These are phyloP conservation scores for Ganoderma multipileum DNA, from an alignment of 1,284 basidiomycete genomes.

Conservation along the genomic window DNA sequence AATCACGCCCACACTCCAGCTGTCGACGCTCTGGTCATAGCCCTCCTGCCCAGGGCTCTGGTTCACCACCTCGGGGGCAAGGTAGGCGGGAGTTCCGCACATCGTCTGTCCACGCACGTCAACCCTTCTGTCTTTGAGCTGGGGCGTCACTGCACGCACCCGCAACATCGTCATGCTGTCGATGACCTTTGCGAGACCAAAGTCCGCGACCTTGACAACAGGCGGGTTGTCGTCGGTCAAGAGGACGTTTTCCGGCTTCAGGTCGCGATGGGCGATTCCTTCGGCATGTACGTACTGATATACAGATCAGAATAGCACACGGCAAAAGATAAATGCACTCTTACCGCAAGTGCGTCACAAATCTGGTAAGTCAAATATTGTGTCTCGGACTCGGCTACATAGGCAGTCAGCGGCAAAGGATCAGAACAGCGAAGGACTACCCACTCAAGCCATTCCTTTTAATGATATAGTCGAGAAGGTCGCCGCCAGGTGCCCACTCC, in stretches of 20 bases:
- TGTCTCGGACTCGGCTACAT: constrained; percentile 60
- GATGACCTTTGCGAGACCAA: constrained; percentile 90
- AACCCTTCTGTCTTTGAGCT: constrained; percentile 7
- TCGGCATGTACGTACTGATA: constrained; percentile 75
- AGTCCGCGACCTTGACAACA: constrained; percentile 87
- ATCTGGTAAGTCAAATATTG: constrained; percentile 77
- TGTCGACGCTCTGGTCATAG: constrained; percentile 87
- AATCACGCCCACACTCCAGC: constrained; percentile 94
- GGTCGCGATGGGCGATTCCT: constrained; percentile 87
- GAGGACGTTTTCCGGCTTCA: constrained; percentile 92
- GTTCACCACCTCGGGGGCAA: constrained; percentile 89
- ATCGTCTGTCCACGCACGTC: constrained; percentile 60
- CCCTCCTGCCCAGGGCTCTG: constrained; percentile 67
- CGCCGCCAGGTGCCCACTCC: constrained; percentile 86
- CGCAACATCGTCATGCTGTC: constrained; percentile 76
- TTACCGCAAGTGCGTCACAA: constrained; percentile 72
- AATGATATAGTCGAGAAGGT: constrained; percentile 86
- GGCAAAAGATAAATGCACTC: constrained; percentile 30
- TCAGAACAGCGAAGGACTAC: constrained; percentile 29
- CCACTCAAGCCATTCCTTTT: constrained; percentile 62
- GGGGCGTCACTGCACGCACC: constrained; percentile 46
- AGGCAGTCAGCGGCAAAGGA: background rate
- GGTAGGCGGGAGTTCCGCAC: constrained; percentile 87
- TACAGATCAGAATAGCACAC: constrained; percentile 17
- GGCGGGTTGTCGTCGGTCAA: constrained; percentile 72